These are phyloP conservation scores for Ceriops zippeliana DNA, from an alignment of 345 rosid genomes.

Conservation along the genomic window DNA sequence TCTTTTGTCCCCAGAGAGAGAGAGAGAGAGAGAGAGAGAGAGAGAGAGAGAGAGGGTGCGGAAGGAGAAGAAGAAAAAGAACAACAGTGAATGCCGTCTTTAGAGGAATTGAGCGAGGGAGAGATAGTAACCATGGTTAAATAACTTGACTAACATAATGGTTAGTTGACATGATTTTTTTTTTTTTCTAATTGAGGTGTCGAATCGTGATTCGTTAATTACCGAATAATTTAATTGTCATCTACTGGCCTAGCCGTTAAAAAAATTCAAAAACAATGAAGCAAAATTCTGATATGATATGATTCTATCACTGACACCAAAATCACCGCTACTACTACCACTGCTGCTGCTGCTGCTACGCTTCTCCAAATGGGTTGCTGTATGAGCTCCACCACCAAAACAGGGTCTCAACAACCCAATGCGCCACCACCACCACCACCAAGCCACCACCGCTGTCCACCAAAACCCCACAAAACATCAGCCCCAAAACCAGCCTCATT, in stretches of 20 bases:
- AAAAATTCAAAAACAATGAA: too few relatives aligned
- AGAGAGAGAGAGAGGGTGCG: too few relatives aligned
- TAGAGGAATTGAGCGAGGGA: too few relatives aligned
- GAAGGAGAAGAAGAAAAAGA: too few relatives aligned
- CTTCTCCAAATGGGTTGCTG: slow-evolving; percentile 12
- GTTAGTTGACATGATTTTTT: too few relatives aligned
- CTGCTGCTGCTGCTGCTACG: slow-evolving; percentile 2
- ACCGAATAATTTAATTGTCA: neutral
- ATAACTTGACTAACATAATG: too few relatives aligned
- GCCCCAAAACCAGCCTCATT: slow-evolving; percentile 20
- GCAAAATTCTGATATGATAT: too few relatives aligned
- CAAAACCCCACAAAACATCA: slow-evolving; percentile 12
- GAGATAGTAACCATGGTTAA: too few relatives aligned
- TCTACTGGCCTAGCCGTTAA: slow-evolving; percentile 29
- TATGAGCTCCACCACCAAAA: neutral
- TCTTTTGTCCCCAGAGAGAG: too few relatives aligned
- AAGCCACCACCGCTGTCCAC: slow-evolving; percentile 13
- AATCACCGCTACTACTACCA: slow-evolving; percentile 17
- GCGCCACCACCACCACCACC: slow-evolving; percentile 1
- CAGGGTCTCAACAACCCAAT: neutral
- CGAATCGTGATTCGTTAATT: neutral
- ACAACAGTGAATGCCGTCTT: too few relatives aligned
- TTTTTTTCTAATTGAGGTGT: too few relatives aligned
- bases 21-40: too few relatives aligned
- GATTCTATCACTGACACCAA: slow-evolving; percentile 13